Conservation (phyloP, 2,329 filamentous ascomycete genomes). For the Paecilomyces sp. region DNA sequence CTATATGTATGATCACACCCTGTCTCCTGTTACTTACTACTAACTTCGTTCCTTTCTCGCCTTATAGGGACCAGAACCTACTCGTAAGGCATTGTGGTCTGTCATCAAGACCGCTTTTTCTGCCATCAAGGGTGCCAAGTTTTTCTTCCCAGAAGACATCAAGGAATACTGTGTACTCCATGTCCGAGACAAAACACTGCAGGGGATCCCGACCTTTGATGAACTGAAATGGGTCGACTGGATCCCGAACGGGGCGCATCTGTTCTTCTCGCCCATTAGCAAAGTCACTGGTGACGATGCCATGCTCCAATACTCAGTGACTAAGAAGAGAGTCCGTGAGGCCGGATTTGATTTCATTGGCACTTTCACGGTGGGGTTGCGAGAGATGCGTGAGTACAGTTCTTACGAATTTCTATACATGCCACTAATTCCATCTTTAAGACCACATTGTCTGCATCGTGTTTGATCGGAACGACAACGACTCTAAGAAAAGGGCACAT, state of each 20-base stretch:
- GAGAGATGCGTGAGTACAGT: conserved; percentile 39
- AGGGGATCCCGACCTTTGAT: conserved; percentile 17
- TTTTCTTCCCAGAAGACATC: conserved; percentile 37
- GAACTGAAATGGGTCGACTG: conserved; percentile 44
- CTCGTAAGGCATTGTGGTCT: conserved; percentile 26
- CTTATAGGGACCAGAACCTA: conserved; percentile 22
- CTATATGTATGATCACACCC: conserved; percentile 10
- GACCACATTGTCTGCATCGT: conserved; percentile 50
- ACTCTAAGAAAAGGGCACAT: conserved; percentile 30
- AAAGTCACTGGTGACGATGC: conserved; percentile 44
- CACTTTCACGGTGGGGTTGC: conserved; percentile 44
- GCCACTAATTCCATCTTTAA: not conserved
- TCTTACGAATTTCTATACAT: not conserved
- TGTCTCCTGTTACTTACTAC: not conserved
- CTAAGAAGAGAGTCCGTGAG: conserved; percentile 31
- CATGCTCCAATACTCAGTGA: conserved; percentile 37
- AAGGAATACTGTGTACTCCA: conserved; percentile 20
- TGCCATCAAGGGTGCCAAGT: conserved; percentile 34
- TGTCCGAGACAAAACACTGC: conserved; percentile 18
- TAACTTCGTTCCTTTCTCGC: not conserved
- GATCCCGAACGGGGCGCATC: conserved; percentile 46
- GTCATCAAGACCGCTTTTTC: conserved; percentile 40
- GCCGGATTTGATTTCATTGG: conserved; percentile 46
- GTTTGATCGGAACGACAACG: conserved; percentile 40
- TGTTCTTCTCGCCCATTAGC: conserved; percentile 49